Evolutionary conservation across 805 yeast genomes (phyloP), one percentile per base, ranked within the genome.

Genomic region (Naumovozyma baii): DNA sequence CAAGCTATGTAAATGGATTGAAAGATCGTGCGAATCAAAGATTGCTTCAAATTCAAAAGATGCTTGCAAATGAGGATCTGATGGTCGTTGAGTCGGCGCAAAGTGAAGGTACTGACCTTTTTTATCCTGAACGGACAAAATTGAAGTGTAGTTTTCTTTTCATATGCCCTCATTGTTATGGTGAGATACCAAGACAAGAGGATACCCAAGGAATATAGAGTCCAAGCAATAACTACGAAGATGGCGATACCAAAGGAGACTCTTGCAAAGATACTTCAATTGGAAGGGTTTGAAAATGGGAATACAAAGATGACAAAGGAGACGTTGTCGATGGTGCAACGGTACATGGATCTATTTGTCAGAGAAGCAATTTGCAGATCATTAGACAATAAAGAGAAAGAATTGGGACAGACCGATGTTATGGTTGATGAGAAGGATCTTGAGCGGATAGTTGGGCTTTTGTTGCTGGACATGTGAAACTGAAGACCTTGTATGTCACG

Each of bases 351-450:
- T 31, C 16, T 52, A 9, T 56, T 58, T 33, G 48, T 56, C 13
- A 44, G 56, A 25, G 64, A 59, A 42, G 57, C 59, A 2, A 51
- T 52, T 10, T 39, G 52, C 16, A 42, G 64, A 38, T 54, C 62
- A 3, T 20, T 49, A 4, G 61, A 57, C 31, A 51, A 52, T 39
- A 49, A 46, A 34, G 47, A 43, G n/a, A 34, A 30, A 18, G 26
- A 22, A 10, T 10, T 33, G 13, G 19, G 33, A 4, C 20, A 20
- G 18, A 15, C 26, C 15, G 34, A 35, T 5, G 31, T 18, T 3
- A 13, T 17, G n/a, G 33, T 13, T 15, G 28, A 20, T 16, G 19
- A 19, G 3, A 30, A 33, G 18, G 63, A 59, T 33, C 36, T 60
- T 13, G 63, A 58, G 32, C 47, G 47, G 16, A 50, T 60, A 15